phyloP scores from a whole-genome alignment of 2,329 filamentous ascomycete species.

The Diaporthe sp. region DNA sequence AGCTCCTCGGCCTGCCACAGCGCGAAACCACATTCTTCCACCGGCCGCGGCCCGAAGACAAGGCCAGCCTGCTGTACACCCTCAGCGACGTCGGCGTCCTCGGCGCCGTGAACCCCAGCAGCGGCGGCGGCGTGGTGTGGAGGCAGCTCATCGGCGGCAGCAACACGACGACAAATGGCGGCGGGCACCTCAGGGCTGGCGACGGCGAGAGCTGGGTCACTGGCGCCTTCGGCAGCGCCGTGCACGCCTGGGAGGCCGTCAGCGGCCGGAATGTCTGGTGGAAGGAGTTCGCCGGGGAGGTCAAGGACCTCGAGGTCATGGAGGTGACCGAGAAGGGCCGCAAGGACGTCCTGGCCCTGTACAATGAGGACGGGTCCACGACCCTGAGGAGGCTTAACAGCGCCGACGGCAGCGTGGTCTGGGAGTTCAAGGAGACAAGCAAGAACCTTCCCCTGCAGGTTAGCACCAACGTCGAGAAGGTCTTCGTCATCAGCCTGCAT shows the following conservation, averaged over 20 bases:
- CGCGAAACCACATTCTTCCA: constrained; percentile 94
- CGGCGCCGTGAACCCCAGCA: constrained; percentile 89
- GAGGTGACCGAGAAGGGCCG: constrained; percentile 70
- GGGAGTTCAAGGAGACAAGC: constrained; percentile 79
- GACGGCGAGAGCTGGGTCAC: constrained; percentile 82
- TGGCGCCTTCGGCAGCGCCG: constrained; percentile 74
- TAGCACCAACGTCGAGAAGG: constrained; percentile 74
- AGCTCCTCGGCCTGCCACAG: constrained; percentile 85
- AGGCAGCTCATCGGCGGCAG: constrained; percentile 76
- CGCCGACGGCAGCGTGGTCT: constrained; percentile 76
- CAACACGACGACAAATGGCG: constrained; percentile 50
- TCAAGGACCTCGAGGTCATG: constrained; percentile 81
- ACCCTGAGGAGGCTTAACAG: constrained; percentile 79
- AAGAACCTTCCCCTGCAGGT: constrained; percentile 80
- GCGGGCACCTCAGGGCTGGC: constrained; percentile 74
- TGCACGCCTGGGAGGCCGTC: constrained; percentile 85
- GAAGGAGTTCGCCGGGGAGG: constrained; percentile 64
- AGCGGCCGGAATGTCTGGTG: constrained; percentile 85
- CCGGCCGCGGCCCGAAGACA: constrained; percentile 81
- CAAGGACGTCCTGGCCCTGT: constrained; percentile 80
- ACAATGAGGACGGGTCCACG: constrained; percentile 66
- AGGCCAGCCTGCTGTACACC: constrained; percentile 91
- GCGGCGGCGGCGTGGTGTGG: constrained; percentile 88
- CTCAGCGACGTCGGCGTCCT: constrained; percentile 86
- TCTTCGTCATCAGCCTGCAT: constrained; percentile 84